These are phyloP conservation scores for Pestalotiopsis sp. DNA, from an alignment of 2,329 filamentous ascomycete genomes.

Conservation along the genomic window DNA sequence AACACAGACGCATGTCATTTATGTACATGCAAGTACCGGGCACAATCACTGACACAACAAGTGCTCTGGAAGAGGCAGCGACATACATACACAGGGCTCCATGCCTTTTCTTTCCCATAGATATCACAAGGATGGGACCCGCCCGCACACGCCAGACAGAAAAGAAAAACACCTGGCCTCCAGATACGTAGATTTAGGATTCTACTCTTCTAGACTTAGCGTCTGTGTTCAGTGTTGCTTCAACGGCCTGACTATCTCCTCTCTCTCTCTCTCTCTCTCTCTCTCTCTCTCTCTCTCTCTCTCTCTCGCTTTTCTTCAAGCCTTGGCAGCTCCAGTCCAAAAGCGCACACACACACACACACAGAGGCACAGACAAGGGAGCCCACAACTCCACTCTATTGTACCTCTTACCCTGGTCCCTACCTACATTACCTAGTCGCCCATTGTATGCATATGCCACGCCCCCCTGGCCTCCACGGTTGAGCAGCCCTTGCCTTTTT, in stretches of 20 bases:
- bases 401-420: background rate
- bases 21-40: slow-evolving; percentile 9
- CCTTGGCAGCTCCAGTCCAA: slow-evolving; percentile 13
- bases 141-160: background rate
- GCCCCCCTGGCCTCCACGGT: background rate
- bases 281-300: slow-evolving; percentile 12
- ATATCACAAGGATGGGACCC: background rate
- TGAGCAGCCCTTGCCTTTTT: background rate
- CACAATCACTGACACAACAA: slow-evolving; percentile 1
- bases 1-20: slow-evolving; percentile 20
- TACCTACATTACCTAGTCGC: background rate
- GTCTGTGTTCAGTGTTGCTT: background rate
- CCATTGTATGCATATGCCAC: background rate
- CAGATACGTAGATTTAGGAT: background rate
- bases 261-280: slow-evolving; percentile 11
- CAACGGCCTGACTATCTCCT: background rate
- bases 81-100: slow-evolving; percentile 14
- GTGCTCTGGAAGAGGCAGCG: background rate
- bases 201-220: background rate
- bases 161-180: background rate
- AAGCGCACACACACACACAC: slow-evolving; percentile 14
- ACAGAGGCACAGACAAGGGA: slow-evolving; percentile 16
- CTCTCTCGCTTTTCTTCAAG: slow-evolving; percentile 5
- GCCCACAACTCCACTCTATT: slow-evolving; percentile 1
- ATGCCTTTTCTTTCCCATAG: background rate